Evolutionary conservation across 495 filamentous ascomycete genomes (phyloP).

Genomic region (Lasiosphaeria ovina): DNA sequence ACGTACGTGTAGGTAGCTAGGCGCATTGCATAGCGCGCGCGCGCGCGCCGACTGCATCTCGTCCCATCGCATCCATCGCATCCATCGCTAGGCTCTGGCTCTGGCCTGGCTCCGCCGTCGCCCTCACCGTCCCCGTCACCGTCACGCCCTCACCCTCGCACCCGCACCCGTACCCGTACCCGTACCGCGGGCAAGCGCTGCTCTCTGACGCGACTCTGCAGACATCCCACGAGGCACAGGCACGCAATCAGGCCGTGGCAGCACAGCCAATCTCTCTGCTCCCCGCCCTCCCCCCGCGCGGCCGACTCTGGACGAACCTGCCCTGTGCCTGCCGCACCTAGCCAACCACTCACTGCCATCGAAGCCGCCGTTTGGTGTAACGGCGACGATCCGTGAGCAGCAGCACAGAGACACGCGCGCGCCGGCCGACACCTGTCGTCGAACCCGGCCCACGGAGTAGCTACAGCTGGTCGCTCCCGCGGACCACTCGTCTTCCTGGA

Average conservation of each 20-base stretch:
- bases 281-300: neutral
- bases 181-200: slow-evolving; percentile 14
- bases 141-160: neutral
- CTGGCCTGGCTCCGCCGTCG: too few species aligned
- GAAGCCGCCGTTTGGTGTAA: slow-evolving; percentile 34
- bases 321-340: slow-evolving; percentile 25
- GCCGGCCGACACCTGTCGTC: slow-evolving; percentile 16
- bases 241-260: slow-evolving; percentile 25
- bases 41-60: neutral
- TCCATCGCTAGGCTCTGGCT: neutral
- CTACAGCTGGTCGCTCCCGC: slow-evolving; percentile 11
- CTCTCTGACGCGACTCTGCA: slow-evolving; percentile 41
- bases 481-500: slow-evolving; percentile 12
- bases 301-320: slow-evolving; percentile 22
- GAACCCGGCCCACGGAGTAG: slow-evolving; percentile 28
- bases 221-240: slow-evolving; percentile 32
- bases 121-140: too few species aligned
- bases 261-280: slow-evolving; percentile 29
- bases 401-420: slow-evolving; percentile 25
- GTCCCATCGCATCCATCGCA: neutral
- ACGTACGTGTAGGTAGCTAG: neutral
- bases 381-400: slow-evolving; percentile 22
- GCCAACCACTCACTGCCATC: slow-evolving; percentile 30
- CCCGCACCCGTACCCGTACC: slow-evolving; percentile 8
- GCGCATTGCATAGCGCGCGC: neutral